phyloP scores from a whole-genome alignment of 176 grass and related monocot species.

The Eragrostis nindensis region DNA sequence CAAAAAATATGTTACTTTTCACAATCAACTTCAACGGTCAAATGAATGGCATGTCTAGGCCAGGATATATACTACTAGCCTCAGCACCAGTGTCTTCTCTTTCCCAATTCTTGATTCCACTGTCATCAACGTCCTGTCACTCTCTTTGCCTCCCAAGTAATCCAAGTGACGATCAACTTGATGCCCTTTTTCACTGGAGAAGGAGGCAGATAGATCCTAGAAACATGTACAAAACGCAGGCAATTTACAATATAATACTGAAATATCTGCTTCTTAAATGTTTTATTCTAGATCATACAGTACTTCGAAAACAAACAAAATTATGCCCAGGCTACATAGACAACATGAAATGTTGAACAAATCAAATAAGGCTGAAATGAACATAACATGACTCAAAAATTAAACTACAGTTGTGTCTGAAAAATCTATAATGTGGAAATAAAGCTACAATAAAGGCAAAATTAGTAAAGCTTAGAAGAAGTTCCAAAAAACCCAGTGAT shows the following conservation, averaged over 20 bases:
- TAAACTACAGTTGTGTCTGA: constrained; percentile 12
- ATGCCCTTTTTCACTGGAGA: constrained; percentile 51
- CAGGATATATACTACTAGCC: constrained; percentile 67
- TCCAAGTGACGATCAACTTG: constrained; percentile 38
- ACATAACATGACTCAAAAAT: constrained; percentile 16
- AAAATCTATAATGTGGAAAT: constrained; percentile 22
- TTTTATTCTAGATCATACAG: constrained; percentile 1
- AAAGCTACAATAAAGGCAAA: not conserved
- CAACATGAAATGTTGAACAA: not conserved
- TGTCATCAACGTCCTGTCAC: constrained; percentile 71
- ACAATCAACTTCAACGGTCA: constrained; percentile 10
- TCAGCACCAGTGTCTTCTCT: constrained; percentile 52
- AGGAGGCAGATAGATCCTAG: constrained; percentile 68
- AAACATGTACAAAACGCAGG: constrained; percentile 35
- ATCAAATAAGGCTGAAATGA: constrained; percentile 26
- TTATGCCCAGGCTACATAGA: constrained; percentile 7
- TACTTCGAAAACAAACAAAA: constrained; percentile 12
- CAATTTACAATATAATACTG: constrained; percentile 27
- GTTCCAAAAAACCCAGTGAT: not conserved
- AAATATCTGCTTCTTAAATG: constrained; percentile 12
- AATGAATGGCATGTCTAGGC: constrained; percentile 31
- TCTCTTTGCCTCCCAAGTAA: constrained; percentile 57
- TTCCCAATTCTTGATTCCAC: constrained; percentile 51
- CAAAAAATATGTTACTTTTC: constrained; percentile 25
- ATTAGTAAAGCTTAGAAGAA: not conserved